Conservation (phyloP, 2,329 filamentous ascomycete genomes). For the Huntiella decipiens region DNA sequence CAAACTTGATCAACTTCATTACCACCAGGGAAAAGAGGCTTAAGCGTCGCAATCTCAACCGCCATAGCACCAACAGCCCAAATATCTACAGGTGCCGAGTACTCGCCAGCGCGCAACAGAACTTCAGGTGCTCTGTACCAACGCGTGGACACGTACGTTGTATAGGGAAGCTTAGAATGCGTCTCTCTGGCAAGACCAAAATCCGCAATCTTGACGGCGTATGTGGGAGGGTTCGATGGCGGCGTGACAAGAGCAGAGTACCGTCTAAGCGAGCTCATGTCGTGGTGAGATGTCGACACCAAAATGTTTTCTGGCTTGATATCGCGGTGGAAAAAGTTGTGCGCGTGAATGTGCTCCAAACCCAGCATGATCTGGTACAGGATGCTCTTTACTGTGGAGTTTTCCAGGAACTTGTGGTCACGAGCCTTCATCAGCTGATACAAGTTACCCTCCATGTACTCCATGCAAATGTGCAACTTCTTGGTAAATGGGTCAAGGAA, state of each 20-base stretch:
- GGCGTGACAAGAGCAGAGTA: constrained; percentile 90
- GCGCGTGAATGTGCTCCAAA: constrained; percentile 89
- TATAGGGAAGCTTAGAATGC: constrained; percentile 89
- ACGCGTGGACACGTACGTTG: constrained; percentile 91
- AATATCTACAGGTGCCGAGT: constrained; percentile 93
- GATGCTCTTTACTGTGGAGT: constrained; percentile 88
- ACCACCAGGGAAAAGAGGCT: constrained; percentile 88
- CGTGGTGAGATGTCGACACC: constrained; percentile 71
- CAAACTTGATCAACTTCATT: constrained; percentile 99
- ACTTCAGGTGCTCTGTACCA: constrained; percentile 98
- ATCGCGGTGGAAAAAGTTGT: constrained; percentile 95
- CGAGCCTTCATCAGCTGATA: constrained; percentile 98
- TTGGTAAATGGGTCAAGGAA: constrained; percentile 92
- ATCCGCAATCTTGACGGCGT: constrained; percentile 96
- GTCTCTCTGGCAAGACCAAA: constrained; percentile 96
- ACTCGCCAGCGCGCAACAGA: constrained; percentile 79
- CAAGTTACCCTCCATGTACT: constrained; percentile 98
- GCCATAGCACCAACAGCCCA: constrained; percentile 99
- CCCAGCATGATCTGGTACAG: constrained; percentile 93
- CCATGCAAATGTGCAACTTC: constrained; percentile 96
- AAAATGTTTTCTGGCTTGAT: constrained; percentile 99
- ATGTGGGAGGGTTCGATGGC: constrained; percentile 78
- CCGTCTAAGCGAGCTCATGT: constrained; percentile 67
- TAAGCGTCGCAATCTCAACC: constrained; percentile 88
- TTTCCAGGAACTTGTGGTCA: constrained; percentile 85